phyloP scores from a whole-genome alignment of 1,139 yeast species.

The Kodamaea alishanica region DNA sequence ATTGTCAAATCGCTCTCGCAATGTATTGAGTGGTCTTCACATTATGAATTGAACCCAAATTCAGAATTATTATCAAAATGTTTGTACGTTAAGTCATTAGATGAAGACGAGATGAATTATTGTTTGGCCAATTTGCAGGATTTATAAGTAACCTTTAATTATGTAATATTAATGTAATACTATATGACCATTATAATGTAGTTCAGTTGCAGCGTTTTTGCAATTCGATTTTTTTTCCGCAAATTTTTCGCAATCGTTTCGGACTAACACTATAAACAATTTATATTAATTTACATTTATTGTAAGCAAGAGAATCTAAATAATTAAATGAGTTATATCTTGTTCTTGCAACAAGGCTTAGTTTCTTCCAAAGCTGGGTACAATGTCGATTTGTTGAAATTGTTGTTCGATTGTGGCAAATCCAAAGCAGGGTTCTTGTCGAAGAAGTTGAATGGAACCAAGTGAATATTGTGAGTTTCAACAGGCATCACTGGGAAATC shows the following conservation, averaged over 20 bases:
- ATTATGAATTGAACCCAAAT: slow-evolving; percentile 49
- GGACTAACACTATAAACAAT: too few relatives aligned
- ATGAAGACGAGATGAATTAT: slow-evolving; percentile 70
- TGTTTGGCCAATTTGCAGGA: slow-evolving; percentile 18
- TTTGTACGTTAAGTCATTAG: slow-evolving; percentile 71
- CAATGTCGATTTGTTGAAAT: slow-evolving; percentile 66
- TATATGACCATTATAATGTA: background rate
- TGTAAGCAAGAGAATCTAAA: too few relatives aligned
- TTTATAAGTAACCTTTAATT: background rate
- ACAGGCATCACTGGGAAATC: slow-evolving; percentile 95
- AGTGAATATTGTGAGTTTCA: slow-evolving; percentile 65
- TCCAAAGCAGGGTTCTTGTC: slow-evolving; percentile 80
- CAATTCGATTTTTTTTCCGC: too few relatives aligned
- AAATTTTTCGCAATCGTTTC: too few relatives aligned
- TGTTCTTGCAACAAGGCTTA: slow-evolving; percentile 46
- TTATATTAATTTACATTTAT: too few relatives aligned
- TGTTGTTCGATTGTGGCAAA: slow-evolving; percentile 69
- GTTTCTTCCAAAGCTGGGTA: slow-evolving; percentile 22
- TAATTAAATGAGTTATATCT: slow-evolving; percentile 13
- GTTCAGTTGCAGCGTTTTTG: background rate
- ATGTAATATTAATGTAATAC: background rate
- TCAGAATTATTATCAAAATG: slow-evolving; percentile 76
- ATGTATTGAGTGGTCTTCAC: slow-evolving; percentile 78
- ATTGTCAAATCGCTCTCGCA: slow-evolving; percentile 78
- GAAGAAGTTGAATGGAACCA: slow-evolving; percentile 76